Conservation (phyloP, 2,329 filamentous ascomycete genomes). For the Corinectria fuckeliana region DNA sequence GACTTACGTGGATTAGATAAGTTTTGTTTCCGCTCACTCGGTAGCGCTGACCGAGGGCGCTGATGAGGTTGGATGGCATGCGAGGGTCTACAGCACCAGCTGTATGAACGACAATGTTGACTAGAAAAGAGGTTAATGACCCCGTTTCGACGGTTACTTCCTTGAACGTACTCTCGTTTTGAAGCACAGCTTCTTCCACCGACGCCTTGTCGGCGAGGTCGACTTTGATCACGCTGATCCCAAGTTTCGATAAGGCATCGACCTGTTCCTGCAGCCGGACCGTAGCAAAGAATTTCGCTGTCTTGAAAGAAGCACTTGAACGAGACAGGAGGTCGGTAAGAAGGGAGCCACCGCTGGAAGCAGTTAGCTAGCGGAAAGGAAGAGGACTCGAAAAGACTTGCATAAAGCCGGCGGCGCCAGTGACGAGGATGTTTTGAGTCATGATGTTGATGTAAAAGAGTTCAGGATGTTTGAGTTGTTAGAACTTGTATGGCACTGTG, state of each 20-base stretch:
- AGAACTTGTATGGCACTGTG: neutral
- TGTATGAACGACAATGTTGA: conserved; percentile 47
- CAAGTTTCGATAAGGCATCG: conserved; percentile 39
- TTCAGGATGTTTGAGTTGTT: neutral
- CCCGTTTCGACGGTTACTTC: accelerated
- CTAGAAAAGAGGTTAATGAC: conserved; percentile 30
- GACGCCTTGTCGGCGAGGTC: conserved; percentile 41
- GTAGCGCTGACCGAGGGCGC: conserved; percentile 42
- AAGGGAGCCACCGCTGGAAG: conserved; percentile 45
- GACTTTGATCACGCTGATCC: conserved; percentile 40
- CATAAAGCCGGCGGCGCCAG: conserved; percentile 47
- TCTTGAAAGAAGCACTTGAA: conserved; percentile 31
- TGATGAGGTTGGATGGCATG: conserved; percentile 40
- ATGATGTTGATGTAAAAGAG: conserved; percentile 8
- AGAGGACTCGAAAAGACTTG: neutral
- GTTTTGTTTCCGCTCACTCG: conserved; percentile 34
- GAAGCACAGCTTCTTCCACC: conserved; percentile 28
- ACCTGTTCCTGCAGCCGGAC: conserved; percentile 45
- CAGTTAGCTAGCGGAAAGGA: neutral
- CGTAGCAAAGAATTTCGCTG: conserved; percentile 39
- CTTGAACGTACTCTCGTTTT: conserved; percentile 34
- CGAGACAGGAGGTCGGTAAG: conserved; percentile 41
- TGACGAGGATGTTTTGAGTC: conserved; percentile 42
- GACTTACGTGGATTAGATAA: conserved; percentile 45
- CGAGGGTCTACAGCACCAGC: conserved; percentile 41